A percentile compares a stretch with the other conserved stretches of the same genome.
These are phyloP conservation scores for Trichoderma gracile DNA, from an alignment of 2,329 filamentous ascomycete species.

Conservation along the genomic window DNA sequence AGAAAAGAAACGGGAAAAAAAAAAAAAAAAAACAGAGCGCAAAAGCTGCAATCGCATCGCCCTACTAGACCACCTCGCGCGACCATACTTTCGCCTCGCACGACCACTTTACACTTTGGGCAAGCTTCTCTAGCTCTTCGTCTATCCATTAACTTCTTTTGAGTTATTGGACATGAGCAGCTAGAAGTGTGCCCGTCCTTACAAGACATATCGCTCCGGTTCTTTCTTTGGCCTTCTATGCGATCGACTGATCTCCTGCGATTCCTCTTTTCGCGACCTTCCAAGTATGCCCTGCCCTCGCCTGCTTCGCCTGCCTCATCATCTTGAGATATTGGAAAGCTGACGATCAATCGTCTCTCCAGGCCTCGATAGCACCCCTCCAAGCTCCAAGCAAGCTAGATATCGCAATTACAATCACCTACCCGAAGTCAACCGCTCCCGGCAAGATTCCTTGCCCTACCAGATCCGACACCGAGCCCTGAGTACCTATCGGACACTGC, in stretches of 20 bases:
- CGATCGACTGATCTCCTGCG: slow-evolving; percentile 86
- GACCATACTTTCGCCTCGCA: neutral
- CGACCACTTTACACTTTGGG: slow-evolving; percentile 1
- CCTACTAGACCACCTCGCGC: neutral
- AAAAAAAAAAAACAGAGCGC: neutral
- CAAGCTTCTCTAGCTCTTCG: slow-evolving; percentile 20
- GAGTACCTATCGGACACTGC: slow-evolving; percentile 79
- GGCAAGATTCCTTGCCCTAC: slow-evolving; percentile 29
- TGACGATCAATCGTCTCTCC: neutral
- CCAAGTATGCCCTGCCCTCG: slow-evolving; percentile 71
- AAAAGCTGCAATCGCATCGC: slow-evolving; percentile 1
- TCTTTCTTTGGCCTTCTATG: slow-evolving; percentile 66
- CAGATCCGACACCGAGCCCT: slow-evolving; percentile 78
- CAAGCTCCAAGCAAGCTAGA: slow-evolving; percentile 7
- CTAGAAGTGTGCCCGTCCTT: slow-evolving; percentile 32
- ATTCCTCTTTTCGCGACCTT: slow-evolving; percentile 84
- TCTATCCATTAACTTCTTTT: neutral
- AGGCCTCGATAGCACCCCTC: slow-evolving; percentile 64
- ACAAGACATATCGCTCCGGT: slow-evolving; percentile 31
- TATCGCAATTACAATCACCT: slow-evolving; percentile 24
- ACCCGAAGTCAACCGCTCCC: slow-evolving; percentile 26
- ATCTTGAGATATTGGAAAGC: neutral
- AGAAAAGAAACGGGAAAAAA: slow-evolving; percentile 8
- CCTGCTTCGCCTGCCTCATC: neutral
- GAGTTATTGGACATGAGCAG: slow-evolving; percentile 23